Conservation (phyloP, 495 filamentous ascomycete species). For the Penicillium manginii region DNA sequence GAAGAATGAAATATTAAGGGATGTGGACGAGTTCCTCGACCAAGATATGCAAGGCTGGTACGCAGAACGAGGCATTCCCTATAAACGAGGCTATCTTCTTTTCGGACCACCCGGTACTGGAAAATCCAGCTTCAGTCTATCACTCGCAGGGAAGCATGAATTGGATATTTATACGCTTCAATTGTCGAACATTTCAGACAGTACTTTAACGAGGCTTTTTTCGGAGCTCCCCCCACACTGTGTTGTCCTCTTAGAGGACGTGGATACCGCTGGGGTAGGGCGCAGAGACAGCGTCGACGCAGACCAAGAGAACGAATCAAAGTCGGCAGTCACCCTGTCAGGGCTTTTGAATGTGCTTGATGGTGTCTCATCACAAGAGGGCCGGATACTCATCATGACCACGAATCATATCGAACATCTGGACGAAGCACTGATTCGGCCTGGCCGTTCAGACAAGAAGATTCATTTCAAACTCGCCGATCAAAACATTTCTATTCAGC, state of each 20-base stretch:
- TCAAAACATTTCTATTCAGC: conserved; percentile 18
- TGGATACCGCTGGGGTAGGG: conserved; percentile 59
- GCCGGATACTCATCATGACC: conserved; percentile 43
- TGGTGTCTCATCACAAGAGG: conserved; percentile 67
- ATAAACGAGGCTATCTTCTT: conserved; percentile 41
- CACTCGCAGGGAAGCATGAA: conserved; percentile 62
- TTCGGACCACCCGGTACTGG: conserved; percentile 41
- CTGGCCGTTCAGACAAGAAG: conserved; percentile 54
- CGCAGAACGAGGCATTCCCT: conserved; percentile 57
- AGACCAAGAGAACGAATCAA: conserved; percentile 16
- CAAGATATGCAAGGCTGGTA: conserved; percentile 71
- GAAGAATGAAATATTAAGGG: conserved; percentile 66
- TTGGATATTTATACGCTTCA: conserved; percentile 63
- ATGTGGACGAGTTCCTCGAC: conserved; percentile 81
- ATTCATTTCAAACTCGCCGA: conserved; percentile 21
- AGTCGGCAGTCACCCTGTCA: conserved; percentile 50
- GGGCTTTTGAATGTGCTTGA: conserved; percentile 72
- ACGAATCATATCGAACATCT: conserved; percentile 71
- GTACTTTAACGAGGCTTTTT: conserved; percentile 49
- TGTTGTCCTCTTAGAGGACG: conserved; percentile 69
- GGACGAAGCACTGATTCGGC: conserved; percentile 67
- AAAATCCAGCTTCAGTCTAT: conserved; percentile 48
- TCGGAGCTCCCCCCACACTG: conserved; percentile 59
- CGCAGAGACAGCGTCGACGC: conserved; percentile 8
- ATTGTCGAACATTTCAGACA: conserved; percentile 33